Evolutionary conservation across 306 rosid species (phyloP).

Genomic region (Fragaria iinumae): DNA sequence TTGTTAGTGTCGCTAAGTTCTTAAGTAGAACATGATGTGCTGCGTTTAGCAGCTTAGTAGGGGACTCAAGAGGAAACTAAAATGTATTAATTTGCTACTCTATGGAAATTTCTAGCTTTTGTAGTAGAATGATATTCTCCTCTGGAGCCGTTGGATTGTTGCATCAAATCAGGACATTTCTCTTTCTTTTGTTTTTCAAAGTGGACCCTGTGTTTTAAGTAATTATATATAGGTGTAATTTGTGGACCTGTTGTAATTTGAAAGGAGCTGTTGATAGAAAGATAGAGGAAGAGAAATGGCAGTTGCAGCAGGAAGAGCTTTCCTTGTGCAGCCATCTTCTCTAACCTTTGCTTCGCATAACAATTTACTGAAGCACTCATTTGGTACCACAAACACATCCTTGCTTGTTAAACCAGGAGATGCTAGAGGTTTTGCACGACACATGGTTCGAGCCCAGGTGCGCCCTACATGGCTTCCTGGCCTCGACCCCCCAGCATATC

Average conservation of each 20-base stretch:
- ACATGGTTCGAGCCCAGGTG: conserved; percentile 43
- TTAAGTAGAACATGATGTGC: not conserved
- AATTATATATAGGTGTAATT: conserved; percentile 28
- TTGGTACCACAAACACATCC: conserved; percentile 24
- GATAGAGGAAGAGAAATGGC: conserved; percentile 45
- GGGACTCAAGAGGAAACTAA: not conserved
- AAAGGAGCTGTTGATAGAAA: conserved; percentile 19
- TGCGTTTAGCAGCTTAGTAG: not conserved
- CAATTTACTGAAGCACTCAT: conserved; percentile 23
- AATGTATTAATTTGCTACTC: not conserved
- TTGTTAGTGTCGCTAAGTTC: not conserved
- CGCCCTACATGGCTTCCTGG: conserved; percentile 97
- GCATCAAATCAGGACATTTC: not conserved
- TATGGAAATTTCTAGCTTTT: not conserved
- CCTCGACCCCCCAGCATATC: conserved; percentile 83
- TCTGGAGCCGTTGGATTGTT: not conserved
- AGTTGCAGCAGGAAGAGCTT: conserved; percentile 46
- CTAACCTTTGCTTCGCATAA: conserved; percentile 23
- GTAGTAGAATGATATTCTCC: not conserved
- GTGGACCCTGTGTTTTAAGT: conserved; percentile 40
- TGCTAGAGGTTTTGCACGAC: conserved; percentile 24
- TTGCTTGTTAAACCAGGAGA: conserved; percentile 31
- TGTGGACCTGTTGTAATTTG: conserved; percentile 24
- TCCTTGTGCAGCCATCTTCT: conserved; percentile 47
- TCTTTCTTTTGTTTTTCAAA: not conserved